Evolutionary conservation across 1,284 basidiomycete genomes (phyloP).

Genomic region (Pseudozyma thailandica): DNA sequence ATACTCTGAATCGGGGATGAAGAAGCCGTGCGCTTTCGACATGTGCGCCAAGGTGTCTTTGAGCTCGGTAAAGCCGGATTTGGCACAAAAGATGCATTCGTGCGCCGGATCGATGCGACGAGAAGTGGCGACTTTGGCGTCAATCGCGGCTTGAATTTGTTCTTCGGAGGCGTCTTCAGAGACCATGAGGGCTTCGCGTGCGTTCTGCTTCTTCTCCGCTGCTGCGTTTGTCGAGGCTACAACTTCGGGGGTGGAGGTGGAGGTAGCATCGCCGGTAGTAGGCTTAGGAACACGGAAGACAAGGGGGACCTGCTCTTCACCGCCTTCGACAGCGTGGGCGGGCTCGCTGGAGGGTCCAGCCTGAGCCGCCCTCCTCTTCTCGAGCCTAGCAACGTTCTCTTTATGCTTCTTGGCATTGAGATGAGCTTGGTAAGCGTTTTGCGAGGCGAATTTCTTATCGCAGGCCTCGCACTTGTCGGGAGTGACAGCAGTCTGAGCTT

Average conservation of each 20-base stretch:
- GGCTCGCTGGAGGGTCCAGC: conserved; percentile 4
- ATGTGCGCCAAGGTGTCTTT: conserved; percentile 85
- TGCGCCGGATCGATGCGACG: conserved; percentile 58
- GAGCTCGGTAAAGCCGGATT: conserved; percentile 73
- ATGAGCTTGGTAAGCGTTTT: conserved; percentile 89
- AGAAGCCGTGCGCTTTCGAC: conserved; percentile 88
- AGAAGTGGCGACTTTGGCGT: conserved; percentile 60
- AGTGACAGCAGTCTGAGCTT: conserved; percentile 29
- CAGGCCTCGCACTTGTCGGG: conserved; percentile 41
- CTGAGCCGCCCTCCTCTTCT: conserved; percentile 16
- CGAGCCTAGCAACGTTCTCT: conserved; percentile 76
- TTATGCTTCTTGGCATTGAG: conserved; percentile 89
- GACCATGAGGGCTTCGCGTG: conserved; percentile 40
- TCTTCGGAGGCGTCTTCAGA: conserved; percentile 56
- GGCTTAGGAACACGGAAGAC: conserved; percentile 45
- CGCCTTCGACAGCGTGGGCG: conserved; percentile 2
- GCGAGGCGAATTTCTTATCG: conserved; percentile 88
- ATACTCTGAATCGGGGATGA: conserved; percentile 92
- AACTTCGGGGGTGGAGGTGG: conserved; percentile 3
- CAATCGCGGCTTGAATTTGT: conserved; percentile 60
- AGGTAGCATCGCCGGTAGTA: not conserved
- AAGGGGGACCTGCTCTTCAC: conserved; percentile 31
- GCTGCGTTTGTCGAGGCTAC: conserved; percentile 13
- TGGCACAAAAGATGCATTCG: conserved; percentile 81
- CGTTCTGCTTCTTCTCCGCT: conserved; percentile 34